phyloP scores from a whole-genome alignment of 805 yeast genomes.

The Metschnikowia hibisci region DNA sequence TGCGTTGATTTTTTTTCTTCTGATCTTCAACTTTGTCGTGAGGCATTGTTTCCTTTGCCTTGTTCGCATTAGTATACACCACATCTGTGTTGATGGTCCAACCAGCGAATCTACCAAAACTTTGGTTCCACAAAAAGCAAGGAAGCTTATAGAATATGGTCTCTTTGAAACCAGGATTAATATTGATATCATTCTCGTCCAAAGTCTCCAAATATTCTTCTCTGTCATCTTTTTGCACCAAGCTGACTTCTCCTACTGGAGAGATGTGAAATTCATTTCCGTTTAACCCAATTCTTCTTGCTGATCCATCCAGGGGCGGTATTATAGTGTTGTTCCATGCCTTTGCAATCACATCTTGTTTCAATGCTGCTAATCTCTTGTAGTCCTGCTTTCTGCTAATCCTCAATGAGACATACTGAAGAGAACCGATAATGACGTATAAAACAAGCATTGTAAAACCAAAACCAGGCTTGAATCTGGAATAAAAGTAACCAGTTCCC shows the following conservation, averaged over 20 bases:
- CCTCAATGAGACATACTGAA: constrained; percentile 56
- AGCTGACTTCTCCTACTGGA: constrained; percentile 50
- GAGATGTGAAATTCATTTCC: constrained; percentile 54
- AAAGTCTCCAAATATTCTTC: constrained; percentile 32
- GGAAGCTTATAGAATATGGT: constrained; percentile 43
- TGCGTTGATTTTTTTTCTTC: constrained; percentile 10
- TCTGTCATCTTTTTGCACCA: constrained; percentile 43
- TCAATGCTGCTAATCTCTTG: constrained; percentile 50
- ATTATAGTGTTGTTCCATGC: constrained; percentile 54
- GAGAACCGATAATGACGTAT: constrained; percentile 45
- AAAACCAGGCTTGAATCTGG: constrained; percentile 67
- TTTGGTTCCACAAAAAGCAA: constrained; percentile 39
- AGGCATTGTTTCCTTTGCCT: constrained; percentile 11
- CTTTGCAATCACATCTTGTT: constrained; percentile 46
- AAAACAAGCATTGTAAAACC: constrained; percentile 49
- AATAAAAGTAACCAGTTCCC: constrained; percentile 60
- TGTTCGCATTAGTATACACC: constrained; percentile 13
- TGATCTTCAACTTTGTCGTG: constrained; percentile 2
- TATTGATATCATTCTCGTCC: constrained; percentile 45
- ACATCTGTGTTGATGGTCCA: constrained; percentile 18
- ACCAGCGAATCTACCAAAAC: constrained; percentile 36
- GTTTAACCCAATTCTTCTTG: constrained; percentile 41
- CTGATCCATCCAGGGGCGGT: constrained; percentile 49
- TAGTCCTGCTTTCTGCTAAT: constrained; percentile 55
- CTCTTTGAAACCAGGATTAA: constrained; percentile 48